Conservation (phyloP, 2,329 filamentous ascomycete genomes). For the Lachnellula subtilissima region DNA sequence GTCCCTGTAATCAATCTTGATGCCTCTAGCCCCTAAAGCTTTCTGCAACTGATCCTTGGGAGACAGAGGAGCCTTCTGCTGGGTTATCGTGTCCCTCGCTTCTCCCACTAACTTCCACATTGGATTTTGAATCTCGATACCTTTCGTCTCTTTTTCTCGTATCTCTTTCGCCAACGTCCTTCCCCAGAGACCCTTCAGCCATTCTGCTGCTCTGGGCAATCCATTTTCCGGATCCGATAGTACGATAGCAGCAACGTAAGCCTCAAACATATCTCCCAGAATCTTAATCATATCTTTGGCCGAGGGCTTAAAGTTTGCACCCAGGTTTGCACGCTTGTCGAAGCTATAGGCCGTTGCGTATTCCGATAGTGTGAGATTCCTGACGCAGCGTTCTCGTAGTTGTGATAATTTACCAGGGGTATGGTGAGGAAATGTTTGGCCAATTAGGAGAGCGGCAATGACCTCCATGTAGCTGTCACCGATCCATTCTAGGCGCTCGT, state of each 20-base stretch:
- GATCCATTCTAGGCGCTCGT: slow-evolving; percentile 83
- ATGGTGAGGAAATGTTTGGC: slow-evolving; percentile 61
- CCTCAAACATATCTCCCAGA: slow-evolving; percentile 83
- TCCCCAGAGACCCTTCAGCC: slow-evolving; percentile 73
- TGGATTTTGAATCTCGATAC: slow-evolving; percentile 19
- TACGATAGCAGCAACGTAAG: slow-evolving; percentile 77
- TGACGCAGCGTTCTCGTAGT: slow-evolving; percentile 72
- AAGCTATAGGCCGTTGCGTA: slow-evolving; percentile 70
- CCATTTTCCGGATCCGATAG: slow-evolving; percentile 62
- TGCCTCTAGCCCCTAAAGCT: slow-evolving; percentile 46
- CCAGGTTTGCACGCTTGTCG: slow-evolving; percentile 57
- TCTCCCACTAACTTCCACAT: slow-evolving; percentile 27
- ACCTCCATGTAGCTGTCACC: slow-evolving; percentile 83
- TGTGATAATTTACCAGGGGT: slow-evolving; percentile 67
- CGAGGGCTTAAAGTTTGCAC: slow-evolving; percentile 38
- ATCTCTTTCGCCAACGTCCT: slow-evolving; percentile 56
- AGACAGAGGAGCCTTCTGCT: slow-evolving; percentile 27
- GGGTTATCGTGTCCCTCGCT: slow-evolving; percentile 4
- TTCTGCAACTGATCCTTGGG: slow-evolving; percentile 51
- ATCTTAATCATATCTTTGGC: slow-evolving; percentile 63
- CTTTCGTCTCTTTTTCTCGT: slow-evolving; percentile 31
- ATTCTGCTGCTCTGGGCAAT: slow-evolving; percentile 55
- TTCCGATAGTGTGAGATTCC: slow-evolving; percentile 69
- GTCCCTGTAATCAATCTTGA: slow-evolving; percentile 59
- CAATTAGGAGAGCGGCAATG: slow-evolving; percentile 71